These are phyloP conservation scores for Carex pumila DNA, from an alignment of 176 grass and related monocot genomes.

Conservation along the genomic window DNA sequence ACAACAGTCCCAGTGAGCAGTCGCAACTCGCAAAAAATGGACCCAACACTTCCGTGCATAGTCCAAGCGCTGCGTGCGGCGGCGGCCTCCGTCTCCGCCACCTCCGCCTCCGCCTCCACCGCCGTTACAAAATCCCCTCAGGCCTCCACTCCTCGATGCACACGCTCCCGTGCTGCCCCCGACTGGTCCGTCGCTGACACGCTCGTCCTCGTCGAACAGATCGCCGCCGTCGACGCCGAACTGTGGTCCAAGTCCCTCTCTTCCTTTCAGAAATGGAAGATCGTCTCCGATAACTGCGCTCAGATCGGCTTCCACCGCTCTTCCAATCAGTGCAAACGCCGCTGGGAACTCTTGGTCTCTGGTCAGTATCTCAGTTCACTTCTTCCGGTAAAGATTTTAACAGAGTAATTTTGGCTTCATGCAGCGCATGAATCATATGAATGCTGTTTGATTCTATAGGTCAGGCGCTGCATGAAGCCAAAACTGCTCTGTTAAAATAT, in stretches of 20 bases:
- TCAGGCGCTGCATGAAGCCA: too few relatives aligned
- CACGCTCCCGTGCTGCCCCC: conserved; percentile 45
- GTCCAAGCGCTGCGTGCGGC: conserved; percentile 39
- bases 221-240: conserved; percentile 58
- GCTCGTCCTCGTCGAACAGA: conserved; percentile 28
- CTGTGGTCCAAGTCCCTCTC: conserved; percentile 71
- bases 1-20: too few relatives aligned
- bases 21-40: neutral
- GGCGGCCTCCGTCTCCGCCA: neutral
- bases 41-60: conserved; percentile 29
- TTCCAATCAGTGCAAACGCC: conserved; percentile 50
- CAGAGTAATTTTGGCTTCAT: too few relatives aligned
- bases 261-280: conserved; percentile 92
- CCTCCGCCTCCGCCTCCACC: neutral
- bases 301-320: conserved; percentile 34
- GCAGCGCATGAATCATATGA: too few relatives aligned
- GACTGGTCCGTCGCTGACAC: conserved; percentile 33
- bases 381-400: too few relatives aligned
- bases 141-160: conserved; percentile 11
- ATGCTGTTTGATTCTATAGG: too few relatives aligned
- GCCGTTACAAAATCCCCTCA: neutral
- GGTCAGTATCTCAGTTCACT: conserved; percentile 14
- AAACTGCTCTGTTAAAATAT: too few relatives aligned
- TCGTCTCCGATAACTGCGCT: conserved; percentile 69
- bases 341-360: conserved; percentile 52